These are phyloP conservation scores for Ambispora gerdemannii DNA, from an alignment of 192 early-diverging fungal genomes.

Conservation along the genomic window DNA sequence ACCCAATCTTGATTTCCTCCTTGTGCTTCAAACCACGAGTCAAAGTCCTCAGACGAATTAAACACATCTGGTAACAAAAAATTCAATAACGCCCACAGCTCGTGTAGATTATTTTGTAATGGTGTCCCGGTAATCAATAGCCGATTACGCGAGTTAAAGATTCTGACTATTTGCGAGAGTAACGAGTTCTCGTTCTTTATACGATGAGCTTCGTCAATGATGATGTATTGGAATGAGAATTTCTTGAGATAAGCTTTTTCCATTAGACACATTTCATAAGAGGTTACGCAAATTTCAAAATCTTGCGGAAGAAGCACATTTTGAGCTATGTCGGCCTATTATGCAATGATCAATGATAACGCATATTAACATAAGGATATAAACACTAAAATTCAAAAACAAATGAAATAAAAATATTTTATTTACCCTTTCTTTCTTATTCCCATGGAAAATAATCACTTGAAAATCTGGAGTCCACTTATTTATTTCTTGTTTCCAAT, in stretches of 20 bases:
- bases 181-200: conserved; percentile 98
- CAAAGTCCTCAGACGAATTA: conserved; percentile 89
- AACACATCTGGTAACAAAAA: conserved; percentile 98
- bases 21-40: conserved; percentile 84
- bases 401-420: background rate
- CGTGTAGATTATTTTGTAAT: conserved; percentile 96
- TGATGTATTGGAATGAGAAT: conserved; percentile 86
- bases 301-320: conserved; percentile 52
- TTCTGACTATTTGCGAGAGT: conserved; percentile 90
- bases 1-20: conserved; percentile 71
- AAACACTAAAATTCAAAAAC: background rate
- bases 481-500: conserved; percentile 90
- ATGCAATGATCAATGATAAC: conserved; percentile 8
- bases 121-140: conserved; percentile 94
- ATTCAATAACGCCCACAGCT: conserved; percentile 98
- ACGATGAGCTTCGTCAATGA: conserved; percentile 96
- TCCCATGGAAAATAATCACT: conserved; percentile 87
- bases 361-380: background rate
- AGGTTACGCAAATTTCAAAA: conserved; percentile 94
- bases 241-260: conserved; percentile 85
- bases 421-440: conserved; percentile 73
- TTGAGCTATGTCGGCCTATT: conserved; percentile 53
- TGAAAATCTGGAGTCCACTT: conserved; percentile 90
- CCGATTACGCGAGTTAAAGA: conserved; percentile 82
- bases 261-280: conserved; percentile 93